A percentile compares a stretch with the other conserved stretches of the same genome.
phyloP scores from a whole-genome alignment of 2,329 filamentous ascomycete genomes.

The Lecanicillium sp. region DNA sequence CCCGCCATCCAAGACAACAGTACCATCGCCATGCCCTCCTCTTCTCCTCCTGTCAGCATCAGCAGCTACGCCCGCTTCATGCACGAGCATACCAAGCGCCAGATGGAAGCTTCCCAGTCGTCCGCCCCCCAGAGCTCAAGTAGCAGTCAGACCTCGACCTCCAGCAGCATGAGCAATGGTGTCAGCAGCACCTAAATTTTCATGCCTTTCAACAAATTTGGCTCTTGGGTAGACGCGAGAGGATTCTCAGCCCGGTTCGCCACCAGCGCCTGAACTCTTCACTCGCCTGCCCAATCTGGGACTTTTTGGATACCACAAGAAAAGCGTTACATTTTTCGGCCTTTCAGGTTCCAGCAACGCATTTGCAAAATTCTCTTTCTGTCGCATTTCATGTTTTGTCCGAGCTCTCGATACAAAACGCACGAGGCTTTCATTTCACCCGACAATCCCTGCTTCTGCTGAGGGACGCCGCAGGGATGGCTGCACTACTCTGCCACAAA shows the following conservation, averaged over 20 bases:
- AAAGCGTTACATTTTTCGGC: not conserved
- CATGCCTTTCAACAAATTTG: no score
- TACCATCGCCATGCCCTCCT: constrained; percentile 29
- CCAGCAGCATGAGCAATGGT: constrained; percentile 26
- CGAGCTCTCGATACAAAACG: not conserved
- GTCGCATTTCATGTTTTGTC: not conserved
- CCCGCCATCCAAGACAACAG: constrained; percentile 32
- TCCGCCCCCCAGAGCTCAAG: constrained; percentile 18
- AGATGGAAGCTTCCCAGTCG: constrained; percentile 51
- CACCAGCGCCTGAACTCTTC: no score
- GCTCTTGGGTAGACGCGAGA: no score
- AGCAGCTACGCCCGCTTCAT: constrained; percentile 55
- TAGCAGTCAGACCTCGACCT: constrained; percentile 15
- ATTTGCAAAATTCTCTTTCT: not conserved
- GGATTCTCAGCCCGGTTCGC: no score
- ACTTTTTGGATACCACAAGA: not conserved
- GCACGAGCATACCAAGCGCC: constrained; percentile 59
- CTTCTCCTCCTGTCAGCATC: constrained; percentile 40
- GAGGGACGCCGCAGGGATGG: not conserved
- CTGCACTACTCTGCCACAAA: not conserved
- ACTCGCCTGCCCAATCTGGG: not conserved
- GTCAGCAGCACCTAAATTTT: constrained; percentile 4
- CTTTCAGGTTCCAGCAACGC: not conserved
- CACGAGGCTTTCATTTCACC: not conserved
- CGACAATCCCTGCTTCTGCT: not conserved